Conservation (phyloP, 352 stramenopile genomes). For the Globisporangium paroecandrum region DNA sequence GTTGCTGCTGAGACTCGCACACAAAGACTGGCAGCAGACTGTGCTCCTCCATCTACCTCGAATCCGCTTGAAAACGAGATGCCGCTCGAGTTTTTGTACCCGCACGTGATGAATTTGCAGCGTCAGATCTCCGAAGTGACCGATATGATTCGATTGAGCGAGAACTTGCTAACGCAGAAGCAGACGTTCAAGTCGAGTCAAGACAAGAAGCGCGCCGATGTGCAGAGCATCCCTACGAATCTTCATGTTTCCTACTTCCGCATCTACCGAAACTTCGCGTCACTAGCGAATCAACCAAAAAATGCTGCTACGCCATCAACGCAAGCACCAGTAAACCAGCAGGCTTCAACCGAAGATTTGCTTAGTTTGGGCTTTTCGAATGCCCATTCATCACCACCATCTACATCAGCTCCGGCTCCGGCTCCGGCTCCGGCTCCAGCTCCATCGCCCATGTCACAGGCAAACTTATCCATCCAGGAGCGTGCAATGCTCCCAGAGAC, state of each 20-base stretch:
- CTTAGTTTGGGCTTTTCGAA: conserved; percentile 36
- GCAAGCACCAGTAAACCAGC: conserved; percentile 14
- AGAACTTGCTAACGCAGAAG: conserved; percentile 60
- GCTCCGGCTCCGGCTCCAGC: neutral
- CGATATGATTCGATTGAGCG: conserved; percentile 64
- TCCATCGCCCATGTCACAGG: conserved; percentile 6
- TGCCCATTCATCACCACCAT: conserved; percentile 8
- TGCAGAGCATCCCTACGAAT: conserved; percentile 81
- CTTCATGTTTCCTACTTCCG: conserved; percentile 82
- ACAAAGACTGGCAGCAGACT: conserved; percentile 39
- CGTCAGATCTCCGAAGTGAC: conserved; percentile 59
- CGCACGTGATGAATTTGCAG: conserved; percentile 65
- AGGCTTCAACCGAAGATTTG: conserved; percentile 55
- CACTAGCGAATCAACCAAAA: conserved; percentile 8
- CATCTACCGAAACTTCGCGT: conserved; percentile 63
- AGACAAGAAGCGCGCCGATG: conserved; percentile 78
- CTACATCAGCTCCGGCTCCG: neutral
- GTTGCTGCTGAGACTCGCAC: conserved; percentile 17
- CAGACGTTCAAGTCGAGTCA: conserved; percentile 85
- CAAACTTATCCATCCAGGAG: conserved; percentile 32
- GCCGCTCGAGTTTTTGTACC: conserved; percentile 64
- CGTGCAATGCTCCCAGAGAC: conserved; percentile 46
- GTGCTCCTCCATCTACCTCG: conserved; percentile 31
- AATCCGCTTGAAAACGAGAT: conserved; percentile 62
- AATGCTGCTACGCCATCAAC: conserved; percentile 15